phyloP scores from a whole-genome alignment of 164 flowering plant species.

The Piper longum region DNA sequence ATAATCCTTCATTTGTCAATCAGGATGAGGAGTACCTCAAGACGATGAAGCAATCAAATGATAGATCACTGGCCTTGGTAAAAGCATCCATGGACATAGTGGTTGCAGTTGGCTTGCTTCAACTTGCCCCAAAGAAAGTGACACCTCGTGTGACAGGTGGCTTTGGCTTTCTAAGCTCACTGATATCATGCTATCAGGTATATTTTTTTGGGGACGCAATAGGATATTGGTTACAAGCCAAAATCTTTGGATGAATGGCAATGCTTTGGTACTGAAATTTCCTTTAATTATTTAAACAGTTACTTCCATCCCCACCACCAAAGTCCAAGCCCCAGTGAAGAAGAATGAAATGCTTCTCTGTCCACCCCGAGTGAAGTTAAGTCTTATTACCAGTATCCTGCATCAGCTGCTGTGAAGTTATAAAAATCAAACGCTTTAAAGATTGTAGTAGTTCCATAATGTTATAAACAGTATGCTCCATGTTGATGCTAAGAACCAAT shows the following conservation, averaged over 20 bases:
- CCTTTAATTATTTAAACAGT: background rate
- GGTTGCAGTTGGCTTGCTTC: conserved; percentile 89
- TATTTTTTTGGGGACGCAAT: background rate
- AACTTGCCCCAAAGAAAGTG: conserved; percentile 84
- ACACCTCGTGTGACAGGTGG: conserved; percentile 93
- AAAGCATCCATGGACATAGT: conserved; percentile 71
- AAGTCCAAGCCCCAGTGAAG: conserved; percentile 5
- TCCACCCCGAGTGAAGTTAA: background rate
- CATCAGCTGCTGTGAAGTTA: background rate
- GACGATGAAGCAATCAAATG: conserved; percentile 61
- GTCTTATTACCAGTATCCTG: background rate
- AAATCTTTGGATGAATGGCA: too few relatives aligned
- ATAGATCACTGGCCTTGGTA: conserved; percentile 57
- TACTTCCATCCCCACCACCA: conserved; percentile 6
- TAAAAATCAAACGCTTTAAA: background rate
- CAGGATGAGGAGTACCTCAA: conserved; percentile 64
- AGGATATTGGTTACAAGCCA: too few relatives aligned
- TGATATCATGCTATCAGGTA: conserved; percentile 98
- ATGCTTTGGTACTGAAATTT: background rate
- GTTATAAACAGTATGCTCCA: too few relatives aligned
- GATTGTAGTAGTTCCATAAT: too few relatives aligned
- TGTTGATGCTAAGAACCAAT: too few relatives aligned
- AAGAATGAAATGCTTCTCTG: background rate
- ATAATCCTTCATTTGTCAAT: conserved; percentile 6
- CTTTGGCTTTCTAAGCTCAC: conserved; percentile 72